Evolutionary conservation across 768 basidiomycete species (phyloP).

Genomic region (Exidia glandulosa): DNA sequence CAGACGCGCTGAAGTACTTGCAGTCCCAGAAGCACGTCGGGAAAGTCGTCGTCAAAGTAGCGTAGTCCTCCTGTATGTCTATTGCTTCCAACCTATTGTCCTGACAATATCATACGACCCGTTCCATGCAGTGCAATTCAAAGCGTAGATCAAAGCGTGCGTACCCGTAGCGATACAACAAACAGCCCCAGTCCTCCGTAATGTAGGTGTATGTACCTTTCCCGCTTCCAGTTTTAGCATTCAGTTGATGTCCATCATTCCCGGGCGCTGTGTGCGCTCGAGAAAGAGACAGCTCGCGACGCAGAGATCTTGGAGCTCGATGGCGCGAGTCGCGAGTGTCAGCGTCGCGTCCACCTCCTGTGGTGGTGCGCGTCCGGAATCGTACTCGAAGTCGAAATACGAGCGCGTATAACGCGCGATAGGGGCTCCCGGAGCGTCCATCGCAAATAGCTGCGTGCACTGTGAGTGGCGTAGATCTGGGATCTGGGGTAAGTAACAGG

Average conservation of each 20-base stretch:
- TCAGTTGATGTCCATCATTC: not conserved
- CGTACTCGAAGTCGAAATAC: not conserved
- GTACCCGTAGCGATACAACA: too few species aligned
- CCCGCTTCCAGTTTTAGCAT: too few species aligned
- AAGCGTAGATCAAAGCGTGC: too few species aligned
- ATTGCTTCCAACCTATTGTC: too few species aligned
- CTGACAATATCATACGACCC: too few species aligned
- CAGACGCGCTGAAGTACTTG: slow-evolving; percentile 41
- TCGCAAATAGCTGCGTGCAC: slow-evolving; percentile 1
- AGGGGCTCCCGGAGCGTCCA: slow-evolving; percentile 2
- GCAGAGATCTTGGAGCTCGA: not conserved
- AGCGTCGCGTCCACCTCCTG: not conserved
- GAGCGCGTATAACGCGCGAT: slow-evolving; percentile 1
- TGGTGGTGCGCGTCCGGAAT: not conserved
- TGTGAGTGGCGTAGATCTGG: not conserved
- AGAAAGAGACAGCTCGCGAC: not conserved
- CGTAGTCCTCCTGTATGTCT: too few species aligned
- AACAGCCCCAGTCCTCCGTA: too few species aligned
- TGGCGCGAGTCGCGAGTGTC: not conserved
- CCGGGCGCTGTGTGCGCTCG: not conserved
- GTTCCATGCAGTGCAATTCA: too few species aligned
- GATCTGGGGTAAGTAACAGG: not conserved
- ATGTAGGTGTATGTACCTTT: too few species aligned
- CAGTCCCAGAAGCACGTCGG: slow-evolving; percentile 48
- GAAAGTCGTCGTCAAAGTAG: slow-evolving; percentile 46